Evolutionary conservation across 352 stramenopile genomes (phyloP).

Genomic region (Phytophthora lateralis): DNA sequence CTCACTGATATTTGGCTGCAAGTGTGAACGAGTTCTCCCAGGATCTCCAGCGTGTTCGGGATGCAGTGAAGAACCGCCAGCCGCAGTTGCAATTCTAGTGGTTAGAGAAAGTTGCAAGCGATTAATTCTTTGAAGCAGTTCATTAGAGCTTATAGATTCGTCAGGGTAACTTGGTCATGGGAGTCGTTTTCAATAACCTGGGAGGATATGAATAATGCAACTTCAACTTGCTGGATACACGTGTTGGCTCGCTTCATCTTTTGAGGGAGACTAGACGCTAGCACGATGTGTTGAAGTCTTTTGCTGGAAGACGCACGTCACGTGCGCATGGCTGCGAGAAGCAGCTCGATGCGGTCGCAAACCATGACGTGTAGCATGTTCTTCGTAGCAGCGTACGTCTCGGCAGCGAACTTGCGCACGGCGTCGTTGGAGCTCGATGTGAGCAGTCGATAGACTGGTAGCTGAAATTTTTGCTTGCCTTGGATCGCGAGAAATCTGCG

Average conservation of each 20-base stretch:
- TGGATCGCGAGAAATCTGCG: conserved; percentile 65
- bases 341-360: conserved; percentile 62
- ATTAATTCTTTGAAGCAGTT: neutral
- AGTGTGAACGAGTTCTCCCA: conserved; percentile 34
- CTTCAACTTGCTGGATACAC: neutral
- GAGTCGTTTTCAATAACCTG: neutral
- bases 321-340: conserved; percentile 42
- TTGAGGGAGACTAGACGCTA: conserved; percentile 1
- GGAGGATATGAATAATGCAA: conserved; percentile 10
- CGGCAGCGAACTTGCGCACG: conserved; percentile 48
- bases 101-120: too few relatives aligned
- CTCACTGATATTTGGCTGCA: conserved; percentile 1
- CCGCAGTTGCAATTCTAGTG: neutral
- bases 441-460: conserved; percentile 71
- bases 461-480: conserved; percentile 85
- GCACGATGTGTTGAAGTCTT: neutral
- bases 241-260: conserved; percentile 5
- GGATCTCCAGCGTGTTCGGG: conserved; percentile 29
- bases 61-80: conserved; percentile 20
- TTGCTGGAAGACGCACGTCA: conserved; percentile 7
- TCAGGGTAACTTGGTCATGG: neutral
- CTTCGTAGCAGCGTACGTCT: conserved; percentile 52
- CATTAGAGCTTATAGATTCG: neutral
- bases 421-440: conserved; percentile 43
- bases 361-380: conserved; percentile 80